Conservation (phyloP, 1,284 basidiomycete genomes). For the Rhodotorula mucilaginosa region DNA sequence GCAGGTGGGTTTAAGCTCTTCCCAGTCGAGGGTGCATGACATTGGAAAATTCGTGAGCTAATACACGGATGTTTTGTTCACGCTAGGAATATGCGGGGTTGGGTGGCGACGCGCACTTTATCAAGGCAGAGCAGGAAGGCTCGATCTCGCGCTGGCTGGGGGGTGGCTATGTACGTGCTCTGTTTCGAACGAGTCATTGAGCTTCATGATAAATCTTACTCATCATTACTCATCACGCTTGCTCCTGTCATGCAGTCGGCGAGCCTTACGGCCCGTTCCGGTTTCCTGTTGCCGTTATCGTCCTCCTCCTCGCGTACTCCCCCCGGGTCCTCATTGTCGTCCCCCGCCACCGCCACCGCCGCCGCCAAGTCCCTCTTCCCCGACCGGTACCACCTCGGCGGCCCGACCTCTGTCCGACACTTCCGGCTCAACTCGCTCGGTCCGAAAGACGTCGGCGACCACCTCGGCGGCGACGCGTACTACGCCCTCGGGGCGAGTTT, state of each 20-base stretch:
- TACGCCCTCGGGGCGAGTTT: slow-evolving; percentile 81
- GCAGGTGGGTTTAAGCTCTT: slow-evolving; percentile 39
- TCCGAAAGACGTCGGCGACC: slow-evolving; percentile 71
- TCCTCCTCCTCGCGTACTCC: neutral
- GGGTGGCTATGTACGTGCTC: slow-evolving; percentile 1
- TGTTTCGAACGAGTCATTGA: too few species aligned
- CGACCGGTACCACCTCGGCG: slow-evolving; percentile 91
- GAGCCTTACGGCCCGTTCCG: slow-evolving; percentile 52
- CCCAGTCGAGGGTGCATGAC: neutral
- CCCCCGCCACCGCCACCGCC: slow-evolving; percentile 46
- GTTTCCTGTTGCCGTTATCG: slow-evolving; percentile 58
- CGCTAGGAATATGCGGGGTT: slow-evolving; percentile 69
- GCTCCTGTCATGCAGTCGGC: neutral
- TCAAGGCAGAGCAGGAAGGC: slow-evolving; percentile 66
- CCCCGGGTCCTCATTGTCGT: neutral
- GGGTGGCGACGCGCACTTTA: slow-evolving; percentile 63
- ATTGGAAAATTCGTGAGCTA: neutral
- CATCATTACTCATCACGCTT: too few species aligned
- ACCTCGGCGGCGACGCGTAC: slow-evolving; percentile 82
- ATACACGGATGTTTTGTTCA: too few species aligned
- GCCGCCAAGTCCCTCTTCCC: slow-evolving; percentile 57
- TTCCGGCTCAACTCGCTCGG: slow-evolving; percentile 85
- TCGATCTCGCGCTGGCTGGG: slow-evolving; percentile 62
- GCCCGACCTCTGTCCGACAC: slow-evolving; percentile 81
- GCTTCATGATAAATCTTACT: too few species aligned